Conservation (phyloP, 2,329 filamentous ascomycete genomes). For the Trichoderma afroharzianum region DNA sequence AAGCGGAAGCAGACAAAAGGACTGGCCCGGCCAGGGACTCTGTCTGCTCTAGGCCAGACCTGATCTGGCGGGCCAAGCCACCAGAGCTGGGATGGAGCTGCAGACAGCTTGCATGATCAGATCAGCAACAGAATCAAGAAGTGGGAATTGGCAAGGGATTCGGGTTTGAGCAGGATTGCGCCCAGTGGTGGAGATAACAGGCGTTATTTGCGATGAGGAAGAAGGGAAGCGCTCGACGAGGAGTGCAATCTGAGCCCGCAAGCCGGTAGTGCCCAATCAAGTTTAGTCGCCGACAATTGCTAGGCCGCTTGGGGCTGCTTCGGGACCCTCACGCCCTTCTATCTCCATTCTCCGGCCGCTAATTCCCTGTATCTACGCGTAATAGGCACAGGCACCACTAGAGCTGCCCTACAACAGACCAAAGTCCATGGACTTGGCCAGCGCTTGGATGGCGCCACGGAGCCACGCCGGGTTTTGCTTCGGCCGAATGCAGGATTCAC, state of each 20-base stretch:
- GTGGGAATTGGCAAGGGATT: constrained; percentile 11
- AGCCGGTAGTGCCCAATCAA: neutral
- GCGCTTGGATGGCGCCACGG: neutral
- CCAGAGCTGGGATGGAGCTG: neutral
- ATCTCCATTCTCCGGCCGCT: constrained; percentile 8
- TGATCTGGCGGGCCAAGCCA: neutral
- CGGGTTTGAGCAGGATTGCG: constrained; percentile 7
- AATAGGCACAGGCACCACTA: neutral
- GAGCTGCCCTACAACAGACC: neutral
- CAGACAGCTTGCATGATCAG: constrained; percentile 9
- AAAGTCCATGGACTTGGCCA: constrained; percentile 7
- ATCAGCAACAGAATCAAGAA: neutral
- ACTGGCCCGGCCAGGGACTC: neutral
- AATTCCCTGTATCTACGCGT: neutral
- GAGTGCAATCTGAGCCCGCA: neutral
- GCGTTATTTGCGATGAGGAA: neutral
- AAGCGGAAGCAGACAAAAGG: neutral
- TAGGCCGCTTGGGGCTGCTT: neutral
- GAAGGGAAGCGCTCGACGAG: neutral
- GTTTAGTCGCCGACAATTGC: fast-evolving
- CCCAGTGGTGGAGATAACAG: constrained; percentile 12
- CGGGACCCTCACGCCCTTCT: neutral
- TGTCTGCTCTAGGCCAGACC: neutral
- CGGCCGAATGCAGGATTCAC: neutral
- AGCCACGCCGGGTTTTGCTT: neutral